phyloP scores from a whole-genome alignment of 805 yeast species.

The Yarrowia divulgata region DNA sequence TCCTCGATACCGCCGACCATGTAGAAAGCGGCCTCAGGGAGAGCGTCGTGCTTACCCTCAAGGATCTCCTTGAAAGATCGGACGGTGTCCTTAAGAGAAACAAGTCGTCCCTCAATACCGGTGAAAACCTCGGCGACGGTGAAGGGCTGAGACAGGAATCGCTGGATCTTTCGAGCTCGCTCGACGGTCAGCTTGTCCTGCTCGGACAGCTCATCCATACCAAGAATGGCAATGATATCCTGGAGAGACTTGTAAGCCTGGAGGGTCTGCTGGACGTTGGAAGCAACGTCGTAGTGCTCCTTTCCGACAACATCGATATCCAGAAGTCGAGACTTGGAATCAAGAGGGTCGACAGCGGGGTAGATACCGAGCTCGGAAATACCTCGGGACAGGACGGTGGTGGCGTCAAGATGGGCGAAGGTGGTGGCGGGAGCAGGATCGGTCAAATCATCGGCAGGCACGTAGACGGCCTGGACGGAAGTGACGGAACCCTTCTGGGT shows the following conservation, averaged over 20 bases:
- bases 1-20: constrained; percentile 99
- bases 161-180: constrained; percentile 99
- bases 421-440: constrained; percentile 99
- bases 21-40: constrained; percentile 99
- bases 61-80: constrained; percentile 95
- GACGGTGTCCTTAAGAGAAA: constrained; percentile 94
- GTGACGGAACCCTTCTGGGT: constrained; percentile 99
- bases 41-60: constrained; percentile 97
- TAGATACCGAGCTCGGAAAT: constrained; percentile 99
- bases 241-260: constrained; percentile 99
- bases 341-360: constrained; percentile 99
- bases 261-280: constrained; percentile 95
- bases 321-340: constrained; percentile 97
- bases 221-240: constrained; percentile 99
- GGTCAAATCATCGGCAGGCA: constrained; percentile 99
- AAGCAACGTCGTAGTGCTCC: constrained; percentile 97
- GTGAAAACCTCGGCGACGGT: constrained; percentile 99
- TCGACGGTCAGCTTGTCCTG: constrained; percentile 98
- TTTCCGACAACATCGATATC: constrained; percentile 97
- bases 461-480: constrained; percentile 99
- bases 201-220: constrained; percentile 99
- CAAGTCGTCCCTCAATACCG: constrained; percentile 98
- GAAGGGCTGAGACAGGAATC: constrained; percentile 99
- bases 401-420: constrained; percentile 99
- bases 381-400: constrained; percentile 99